A percentile compares a stretch with the other conserved stretches of the same genome.
Evolutionary conservation across 441 rosid genomes (phyloP).

Genomic region (Populus hybrid): DNA sequence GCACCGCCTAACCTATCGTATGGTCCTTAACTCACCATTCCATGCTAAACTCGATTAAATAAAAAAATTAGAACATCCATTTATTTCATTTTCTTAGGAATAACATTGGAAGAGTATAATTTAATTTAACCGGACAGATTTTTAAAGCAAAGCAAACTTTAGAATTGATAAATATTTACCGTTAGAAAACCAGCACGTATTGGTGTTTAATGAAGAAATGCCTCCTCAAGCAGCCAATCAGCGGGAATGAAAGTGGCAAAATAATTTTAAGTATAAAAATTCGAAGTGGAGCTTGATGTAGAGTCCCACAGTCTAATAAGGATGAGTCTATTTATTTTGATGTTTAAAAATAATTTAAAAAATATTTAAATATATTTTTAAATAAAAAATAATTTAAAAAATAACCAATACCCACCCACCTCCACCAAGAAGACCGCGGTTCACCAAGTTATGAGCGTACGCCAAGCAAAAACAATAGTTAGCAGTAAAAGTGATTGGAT

Average conservation of each 20-base stretch:
- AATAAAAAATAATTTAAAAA: too few species aligned
- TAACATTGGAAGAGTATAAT: neutral
- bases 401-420: too few species aligned
- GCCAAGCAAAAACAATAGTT: neutral
- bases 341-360: too few species aligned
- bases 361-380: too few species aligned
- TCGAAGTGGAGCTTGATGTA: conserved; percentile 23
- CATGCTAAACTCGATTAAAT: neutral
- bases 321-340: too few species aligned
- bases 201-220: neutral
- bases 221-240: neutral
- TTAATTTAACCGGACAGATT: neutral
- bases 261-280: neutral
- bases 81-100: neutral
- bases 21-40: neutral
- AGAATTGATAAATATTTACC: neutral
- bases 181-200: neutral
- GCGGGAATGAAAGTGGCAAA: neutral
- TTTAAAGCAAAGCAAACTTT: neutral
- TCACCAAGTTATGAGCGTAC: neutral
- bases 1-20: neutral
- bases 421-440: conserved; percentile 11
- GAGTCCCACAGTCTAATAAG: neutral
- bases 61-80: neutral
- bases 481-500: neutral